Conservation (phyloP, 305 asterid species). For the Fraxinus dipetala region DNA sequence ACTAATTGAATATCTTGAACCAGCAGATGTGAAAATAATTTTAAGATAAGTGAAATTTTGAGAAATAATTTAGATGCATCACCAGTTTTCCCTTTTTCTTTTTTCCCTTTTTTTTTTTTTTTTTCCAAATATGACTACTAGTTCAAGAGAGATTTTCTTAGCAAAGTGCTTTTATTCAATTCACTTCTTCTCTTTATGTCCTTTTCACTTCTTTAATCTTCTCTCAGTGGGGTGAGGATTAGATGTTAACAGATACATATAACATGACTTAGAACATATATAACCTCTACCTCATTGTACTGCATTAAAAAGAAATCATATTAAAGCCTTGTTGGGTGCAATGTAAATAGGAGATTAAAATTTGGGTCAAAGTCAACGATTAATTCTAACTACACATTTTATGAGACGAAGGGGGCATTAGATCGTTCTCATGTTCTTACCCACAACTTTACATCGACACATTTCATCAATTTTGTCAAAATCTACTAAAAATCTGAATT, state of each 20-base stretch:
- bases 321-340: background rate
- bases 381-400: background rate
- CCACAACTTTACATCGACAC: background rate
- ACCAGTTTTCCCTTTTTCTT: background rate
- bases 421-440: too few species aligned
- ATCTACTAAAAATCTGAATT: background rate
- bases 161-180: background rate
- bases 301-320: background rate
- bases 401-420: background rate
- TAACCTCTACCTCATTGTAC: constrained; percentile 8
- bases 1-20: constrained; percentile 21
- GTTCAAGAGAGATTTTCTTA: background rate
- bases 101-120: too few species aligned
- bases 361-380: background rate
- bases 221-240: background rate
- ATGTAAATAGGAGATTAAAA: background rate
- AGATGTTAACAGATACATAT: background rate
- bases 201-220: background rate
- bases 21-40: constrained; percentile 1
- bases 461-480: background rate
- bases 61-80: constrained; percentile 11
- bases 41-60: constrained; percentile 16
- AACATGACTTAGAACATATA: constrained; percentile 3
- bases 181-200: background rate
- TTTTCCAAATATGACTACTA: background rate